Evolutionary conservation across 805 yeast genomes (phyloP).

Genomic region (Wickerhamomyces xylosicus): DNA sequence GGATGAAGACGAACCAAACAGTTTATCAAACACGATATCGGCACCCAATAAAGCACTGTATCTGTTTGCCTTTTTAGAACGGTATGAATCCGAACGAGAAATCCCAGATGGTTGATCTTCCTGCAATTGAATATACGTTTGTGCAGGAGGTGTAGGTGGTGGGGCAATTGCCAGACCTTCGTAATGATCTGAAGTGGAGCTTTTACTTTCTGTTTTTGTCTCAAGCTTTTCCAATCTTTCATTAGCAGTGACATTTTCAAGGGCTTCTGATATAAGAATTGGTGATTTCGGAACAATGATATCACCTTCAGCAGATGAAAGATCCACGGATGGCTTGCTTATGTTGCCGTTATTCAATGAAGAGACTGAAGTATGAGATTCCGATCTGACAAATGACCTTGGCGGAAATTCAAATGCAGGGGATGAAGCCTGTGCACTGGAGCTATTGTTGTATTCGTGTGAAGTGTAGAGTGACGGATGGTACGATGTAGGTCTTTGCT

Average conservation of each 20-base stretch:
- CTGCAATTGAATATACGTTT: background rate
- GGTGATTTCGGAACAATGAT: conserved; percentile 24
- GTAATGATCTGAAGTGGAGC: background rate
- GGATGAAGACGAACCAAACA: conserved; percentile 13
- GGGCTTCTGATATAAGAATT: conserved; percentile 5
- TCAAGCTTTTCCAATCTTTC: background rate
- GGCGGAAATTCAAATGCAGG: conserved; percentile 8
- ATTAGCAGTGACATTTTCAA: background rate
- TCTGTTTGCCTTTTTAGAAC: conserved; percentile 14
- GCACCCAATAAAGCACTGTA: conserved; percentile 21
- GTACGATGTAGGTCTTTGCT: conserved; percentile 77
- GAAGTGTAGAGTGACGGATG: conserved; percentile 48
- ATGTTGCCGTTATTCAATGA: conserved; percentile 22
- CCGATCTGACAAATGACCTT: conserved; percentile 24
- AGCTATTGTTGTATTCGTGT: conserved; percentile 1
- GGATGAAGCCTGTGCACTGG: conserved; percentile 8
- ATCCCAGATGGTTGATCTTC: background rate
- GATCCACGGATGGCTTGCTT: conserved; percentile 25
- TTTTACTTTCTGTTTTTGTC: background rate
- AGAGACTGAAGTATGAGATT: conserved; percentile 30
- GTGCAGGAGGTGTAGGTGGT: background rate
- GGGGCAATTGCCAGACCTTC: background rate
- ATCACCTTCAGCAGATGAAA: conserved; percentile 26
- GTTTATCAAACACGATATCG: conserved; percentile 18
- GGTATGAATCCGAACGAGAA: background rate